Conservation (phyloP, 805 yeast genomes). For the Candida ulmi region DNA sequence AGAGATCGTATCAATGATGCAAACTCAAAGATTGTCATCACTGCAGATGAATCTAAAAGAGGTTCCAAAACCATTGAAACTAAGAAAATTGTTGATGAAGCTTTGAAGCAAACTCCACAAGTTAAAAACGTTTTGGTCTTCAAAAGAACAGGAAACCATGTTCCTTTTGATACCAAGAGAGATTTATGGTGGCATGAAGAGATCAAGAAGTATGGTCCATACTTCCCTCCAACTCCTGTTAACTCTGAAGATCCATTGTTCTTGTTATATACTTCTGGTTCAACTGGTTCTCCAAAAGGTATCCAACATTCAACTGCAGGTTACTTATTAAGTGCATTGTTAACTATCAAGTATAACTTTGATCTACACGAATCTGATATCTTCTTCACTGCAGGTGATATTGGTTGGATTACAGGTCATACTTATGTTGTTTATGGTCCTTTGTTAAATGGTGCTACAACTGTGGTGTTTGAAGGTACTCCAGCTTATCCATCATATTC, state of each 20-base stretch:
- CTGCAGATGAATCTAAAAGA: slow-evolving; percentile 92
- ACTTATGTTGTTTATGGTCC: slow-evolving; percentile 96
- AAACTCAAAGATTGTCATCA: slow-evolving; percentile 76
- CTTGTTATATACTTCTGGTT: slow-evolving; percentile 94
- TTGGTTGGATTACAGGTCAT: slow-evolving; percentile 99
- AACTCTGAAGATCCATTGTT: slow-evolving; percentile 93
- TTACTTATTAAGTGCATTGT: slow-evolving; percentile 84
- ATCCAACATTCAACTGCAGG: slow-evolving; percentile 95
- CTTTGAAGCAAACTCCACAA: slow-evolving; percentile 62
- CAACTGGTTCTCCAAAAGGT: slow-evolving; percentile 98
- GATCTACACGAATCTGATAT: slow-evolving; percentile 87
- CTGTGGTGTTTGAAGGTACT: slow-evolving; percentile 93
- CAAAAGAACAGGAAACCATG: slow-evolving; percentile 77
- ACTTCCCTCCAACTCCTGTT: slow-evolving; percentile 83
- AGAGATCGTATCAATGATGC: slow-evolving; percentile 90
- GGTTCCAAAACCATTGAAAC: slow-evolving; percentile 93
- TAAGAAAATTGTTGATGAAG: slow-evolving; percentile 94
- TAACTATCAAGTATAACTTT: slow-evolving; percentile 89
- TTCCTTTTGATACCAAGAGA: slow-evolving; percentile 72
- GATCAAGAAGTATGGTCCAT: slow-evolving; percentile 71
- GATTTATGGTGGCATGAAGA: slow-evolving; percentile 97
- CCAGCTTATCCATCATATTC: slow-evolving; percentile 96
- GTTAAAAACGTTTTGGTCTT: slow-evolving; percentile 83
- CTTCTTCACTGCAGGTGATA: slow-evolving; percentile 95
- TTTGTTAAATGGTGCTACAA: slow-evolving; percentile 77